phyloP scores from a whole-genome alignment of 345 rosid species.

The Eutrema yunnanense region DNA sequence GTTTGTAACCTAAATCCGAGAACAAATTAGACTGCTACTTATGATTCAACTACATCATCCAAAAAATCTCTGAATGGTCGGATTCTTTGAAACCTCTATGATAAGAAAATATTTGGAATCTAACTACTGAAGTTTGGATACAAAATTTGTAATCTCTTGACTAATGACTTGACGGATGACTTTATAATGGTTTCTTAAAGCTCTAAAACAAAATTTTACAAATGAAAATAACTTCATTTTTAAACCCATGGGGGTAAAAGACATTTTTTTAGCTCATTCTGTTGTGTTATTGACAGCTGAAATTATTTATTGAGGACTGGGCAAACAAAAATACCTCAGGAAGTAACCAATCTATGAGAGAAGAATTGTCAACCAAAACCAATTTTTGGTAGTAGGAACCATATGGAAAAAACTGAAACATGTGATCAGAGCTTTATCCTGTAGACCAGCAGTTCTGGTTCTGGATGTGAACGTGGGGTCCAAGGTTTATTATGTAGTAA shows the following conservation, averaged over 20 bases:
- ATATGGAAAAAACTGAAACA: constrained; percentile 7
- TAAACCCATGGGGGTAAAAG: neutral
- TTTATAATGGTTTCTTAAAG: neutral
- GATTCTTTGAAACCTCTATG: neutral
- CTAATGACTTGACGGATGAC: neutral
- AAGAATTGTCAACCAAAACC: constrained; percentile 14
- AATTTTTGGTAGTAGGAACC: constrained; percentile 4
- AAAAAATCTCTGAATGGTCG: neutral
- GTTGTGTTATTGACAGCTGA: constrained; percentile 12
- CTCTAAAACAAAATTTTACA: neutral
- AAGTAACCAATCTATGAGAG: constrained; percentile 2
- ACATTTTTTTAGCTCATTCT: neutral
- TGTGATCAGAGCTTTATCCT: constrained; percentile 10
- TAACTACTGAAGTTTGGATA: neutral
- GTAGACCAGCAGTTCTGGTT: constrained; percentile 15
- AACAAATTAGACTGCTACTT: neutral
- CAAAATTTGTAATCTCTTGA: neutral
- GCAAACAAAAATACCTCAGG: constrained; percentile 20
- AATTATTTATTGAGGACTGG: constrained; percentile 1
- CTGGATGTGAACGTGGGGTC: constrained; percentile 12
- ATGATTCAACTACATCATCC: neutral
- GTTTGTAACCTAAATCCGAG: too few relatives aligned
- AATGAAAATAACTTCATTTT: neutral
- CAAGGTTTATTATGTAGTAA: constrained; percentile 19
- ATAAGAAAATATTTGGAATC: neutral